Conservation (phyloP, 2,329 filamentous ascomycete species). For the Bipolaris sorokiniana region DNA sequence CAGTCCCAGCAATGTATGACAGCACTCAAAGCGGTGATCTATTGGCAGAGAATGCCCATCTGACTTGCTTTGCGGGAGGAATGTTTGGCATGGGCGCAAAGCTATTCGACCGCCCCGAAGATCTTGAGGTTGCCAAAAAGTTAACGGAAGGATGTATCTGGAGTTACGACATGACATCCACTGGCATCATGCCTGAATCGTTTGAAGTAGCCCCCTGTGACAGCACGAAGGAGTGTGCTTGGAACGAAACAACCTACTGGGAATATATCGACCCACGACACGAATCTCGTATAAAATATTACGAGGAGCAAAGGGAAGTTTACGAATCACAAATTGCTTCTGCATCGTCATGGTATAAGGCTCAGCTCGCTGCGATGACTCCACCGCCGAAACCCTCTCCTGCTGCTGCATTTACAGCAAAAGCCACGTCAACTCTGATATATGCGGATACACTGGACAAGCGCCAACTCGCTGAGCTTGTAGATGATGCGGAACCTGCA, state of each 20-base stretch:
- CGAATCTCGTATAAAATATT: conserved; percentile 34
- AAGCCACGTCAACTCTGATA: conserved; percentile 26
- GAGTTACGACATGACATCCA: conserved; percentile 63
- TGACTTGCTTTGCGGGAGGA: conserved; percentile 73
- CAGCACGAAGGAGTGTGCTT: conserved; percentile 50
- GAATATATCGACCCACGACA: conserved; percentile 48
- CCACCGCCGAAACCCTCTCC: conserved; percentile 21
- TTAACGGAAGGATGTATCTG: conserved; percentile 69
- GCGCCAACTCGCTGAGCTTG: conserved; percentile 35
- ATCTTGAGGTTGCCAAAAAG: conserved; percentile 63
- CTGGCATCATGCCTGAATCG: conserved; percentile 67
- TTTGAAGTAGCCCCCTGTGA: conserved; percentile 58
- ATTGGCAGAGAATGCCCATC: conserved; percentile 60
- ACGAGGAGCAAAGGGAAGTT: conserved; percentile 43
- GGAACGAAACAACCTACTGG: conserved; percentile 56
- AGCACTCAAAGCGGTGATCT: conserved; percentile 35
- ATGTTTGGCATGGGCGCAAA: conserved; percentile 72
- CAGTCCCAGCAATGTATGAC: conserved; percentile 40
- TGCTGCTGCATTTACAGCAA: conserved; percentile 15
- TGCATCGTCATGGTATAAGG: conserved; percentile 40
- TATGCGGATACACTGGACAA: conserved; percentile 32
- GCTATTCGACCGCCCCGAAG: conserved; percentile 61
- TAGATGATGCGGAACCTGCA: conserved; percentile 29
- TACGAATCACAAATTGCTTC: conserved; percentile 44
- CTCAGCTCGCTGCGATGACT: conserved; percentile 36